Percentiles rank a stretch among this genome's conserved stretches.
Evolutionary conservation across 2,329 filamentous ascomycete genomes (phyloP).

Genomic region (Fonsecaea monophora): DNA sequence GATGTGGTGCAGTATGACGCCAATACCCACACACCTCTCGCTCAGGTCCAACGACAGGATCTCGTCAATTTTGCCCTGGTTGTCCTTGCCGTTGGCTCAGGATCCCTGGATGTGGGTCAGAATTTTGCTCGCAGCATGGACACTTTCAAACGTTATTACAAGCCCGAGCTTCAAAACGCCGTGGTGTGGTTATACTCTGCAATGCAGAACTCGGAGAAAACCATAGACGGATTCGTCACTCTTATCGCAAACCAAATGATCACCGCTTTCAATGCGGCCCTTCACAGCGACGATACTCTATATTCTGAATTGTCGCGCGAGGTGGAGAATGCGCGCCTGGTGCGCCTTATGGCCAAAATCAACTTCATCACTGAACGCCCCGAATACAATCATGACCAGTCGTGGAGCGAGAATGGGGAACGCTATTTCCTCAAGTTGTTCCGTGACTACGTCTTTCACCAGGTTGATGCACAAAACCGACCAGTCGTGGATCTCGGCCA

Average conservation of each 20-base stretch:
- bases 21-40: conserved; percentile 61
- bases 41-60: conserved; percentile 86
- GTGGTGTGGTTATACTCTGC: conserved; percentile 81
- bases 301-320: conserved; percentile 76
- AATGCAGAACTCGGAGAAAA: conserved; percentile 68
- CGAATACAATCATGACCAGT: conserved; percentile 76
- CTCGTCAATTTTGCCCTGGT: conserved; percentile 82
- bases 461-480: conserved; percentile 83
- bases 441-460: conserved; percentile 96
- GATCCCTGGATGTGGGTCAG: conserved; percentile 63
- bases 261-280: conserved; percentile 74
- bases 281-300: conserved; percentile 80
- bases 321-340: conserved; percentile 86
- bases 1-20: conserved; percentile 87
- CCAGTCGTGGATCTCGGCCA: conserved; percentile 87
- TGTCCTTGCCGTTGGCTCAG: conserved; percentile 80
- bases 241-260: conserved; percentile 80
- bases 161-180: conserved; percentile 76
- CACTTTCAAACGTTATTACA: conserved; percentile 77
- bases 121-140: conserved; percentile 77
- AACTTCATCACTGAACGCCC: conserved; percentile 88
- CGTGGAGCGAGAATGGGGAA: conserved; percentile 92
- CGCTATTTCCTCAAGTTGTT: conserved; percentile 93
- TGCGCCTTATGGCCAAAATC: conserved; percentile 81
- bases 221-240: conserved; percentile 77